Percentiles rank a stretch among this genome's conserved stretches.
Evolutionary conservation across 2,329 filamentous ascomycete species (phyloP).

Genomic region (Botryotinia globosa): DNA sequence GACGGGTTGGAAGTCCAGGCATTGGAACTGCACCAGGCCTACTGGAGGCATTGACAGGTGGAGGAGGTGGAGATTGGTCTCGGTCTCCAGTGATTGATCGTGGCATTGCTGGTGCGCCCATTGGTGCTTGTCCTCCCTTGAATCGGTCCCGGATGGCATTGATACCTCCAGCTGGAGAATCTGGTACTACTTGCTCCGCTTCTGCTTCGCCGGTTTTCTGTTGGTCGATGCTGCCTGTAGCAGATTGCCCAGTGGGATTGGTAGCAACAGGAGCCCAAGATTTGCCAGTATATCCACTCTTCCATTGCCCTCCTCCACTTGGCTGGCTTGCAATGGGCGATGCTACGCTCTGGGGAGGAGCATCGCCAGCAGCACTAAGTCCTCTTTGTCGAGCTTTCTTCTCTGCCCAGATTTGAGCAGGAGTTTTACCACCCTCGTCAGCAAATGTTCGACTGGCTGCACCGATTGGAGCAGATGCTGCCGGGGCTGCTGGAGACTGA

Average conservation of each 20-base stretch:
- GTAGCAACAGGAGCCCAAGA: constrained; percentile 84
- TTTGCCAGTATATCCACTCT: constrained; percentile 88
- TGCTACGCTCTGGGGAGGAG: constrained; percentile 44
- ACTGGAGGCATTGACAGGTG: constrained; percentile 40
- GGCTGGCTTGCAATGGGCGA: constrained; percentile 63
- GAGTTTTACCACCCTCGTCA: constrained; percentile 91
- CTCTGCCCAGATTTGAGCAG: constrained; percentile 95
- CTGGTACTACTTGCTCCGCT: constrained; percentile 48
- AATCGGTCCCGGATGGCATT: constrained; percentile 79
- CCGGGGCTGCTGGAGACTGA: constrained; percentile 56
- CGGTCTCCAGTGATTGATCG: constrained; percentile 33
- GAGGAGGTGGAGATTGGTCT: constrained; percentile 40
- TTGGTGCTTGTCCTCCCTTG: constrained; percentile 65
- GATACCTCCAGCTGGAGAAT: constrained; percentile 62
- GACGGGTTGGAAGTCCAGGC: constrained; percentile 68
- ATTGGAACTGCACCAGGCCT: constrained; percentile 75
- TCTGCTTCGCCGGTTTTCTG: constrained; percentile 62
- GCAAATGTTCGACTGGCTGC: constrained; percentile 90
- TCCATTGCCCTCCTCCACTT: constrained; percentile 76
- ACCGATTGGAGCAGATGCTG: constrained; percentile 61
- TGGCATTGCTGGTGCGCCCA: constrained; percentile 50
- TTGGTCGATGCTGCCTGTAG: constrained; percentile 47
- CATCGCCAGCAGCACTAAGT: constrained; percentile 49
- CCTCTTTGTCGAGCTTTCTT: constrained; percentile 83
- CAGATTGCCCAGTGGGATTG: constrained; percentile 64